Evolutionary conservation across 2,329 filamentous ascomycete genomes (phyloP).

Genomic region (Ambrosiella beaveri): DNA sequence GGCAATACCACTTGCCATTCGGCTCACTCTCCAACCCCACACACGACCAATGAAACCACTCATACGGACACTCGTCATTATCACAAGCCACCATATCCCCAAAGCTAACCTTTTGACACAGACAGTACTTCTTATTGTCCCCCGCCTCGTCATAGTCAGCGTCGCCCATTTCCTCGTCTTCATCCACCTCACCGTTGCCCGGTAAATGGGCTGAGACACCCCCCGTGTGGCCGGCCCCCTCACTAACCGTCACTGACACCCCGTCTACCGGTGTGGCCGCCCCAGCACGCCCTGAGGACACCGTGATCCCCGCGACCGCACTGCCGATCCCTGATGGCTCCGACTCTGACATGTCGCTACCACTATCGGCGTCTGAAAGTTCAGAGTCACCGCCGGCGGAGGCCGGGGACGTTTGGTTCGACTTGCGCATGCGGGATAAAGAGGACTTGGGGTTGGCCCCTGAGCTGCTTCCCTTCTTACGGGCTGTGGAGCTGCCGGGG

Average conservation of each 20-base stretch:
- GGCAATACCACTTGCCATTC: conserved; percentile 51
- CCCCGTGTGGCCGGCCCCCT: not conserved
- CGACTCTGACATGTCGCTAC: conserved; percentile 32
- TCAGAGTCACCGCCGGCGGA: conserved; percentile 47
- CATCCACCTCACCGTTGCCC: conserved; percentile 30
- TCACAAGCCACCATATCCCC: conserved; percentile 84
- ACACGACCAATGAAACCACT: conserved; percentile 78
- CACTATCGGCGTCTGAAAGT: conserved; percentile 44
- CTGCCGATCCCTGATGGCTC: conserved; percentile 26
- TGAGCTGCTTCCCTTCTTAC: conserved; percentile 28
- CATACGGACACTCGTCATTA: conserved; percentile 62
- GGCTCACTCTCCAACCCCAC: conserved; percentile 52
- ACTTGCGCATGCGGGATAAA: conserved; percentile 44
- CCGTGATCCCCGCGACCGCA: conserved; percentile 14
- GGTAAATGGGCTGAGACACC: conserved; percentile 4
- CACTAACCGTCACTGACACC: not conserved
- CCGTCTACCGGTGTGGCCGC: conserved; percentile 4
- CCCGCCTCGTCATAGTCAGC: conserved; percentile 53
- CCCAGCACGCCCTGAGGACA: conserved; percentile 18
- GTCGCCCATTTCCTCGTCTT: conserved; percentile 38
- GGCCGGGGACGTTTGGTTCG: conserved; percentile 42
- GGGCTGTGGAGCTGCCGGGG: conserved; percentile 22
- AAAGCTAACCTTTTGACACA: conserved; percentile 68
- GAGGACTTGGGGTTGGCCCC: conserved; percentile 35
- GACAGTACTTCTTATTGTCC: conserved; percentile 67